Evolutionary conservation across 2,329 filamentous ascomycete species (phyloP), one percentile per base, ranked within the genome.

Genomic region (Neurospora sp.): DNA sequence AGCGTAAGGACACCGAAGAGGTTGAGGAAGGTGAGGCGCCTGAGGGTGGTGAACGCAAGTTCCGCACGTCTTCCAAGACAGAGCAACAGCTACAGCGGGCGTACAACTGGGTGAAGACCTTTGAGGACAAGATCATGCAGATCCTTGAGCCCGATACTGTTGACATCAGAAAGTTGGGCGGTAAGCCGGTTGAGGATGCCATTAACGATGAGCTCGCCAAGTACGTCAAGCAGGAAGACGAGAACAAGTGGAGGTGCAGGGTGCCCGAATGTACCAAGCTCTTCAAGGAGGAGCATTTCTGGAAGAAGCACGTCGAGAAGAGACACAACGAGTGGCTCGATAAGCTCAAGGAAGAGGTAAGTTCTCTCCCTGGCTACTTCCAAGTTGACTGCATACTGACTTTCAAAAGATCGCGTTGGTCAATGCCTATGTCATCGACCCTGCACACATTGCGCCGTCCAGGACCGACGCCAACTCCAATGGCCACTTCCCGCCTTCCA

Each of bases 91-190:
- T 98, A 15, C 92, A 96, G 77, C 91, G 94, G 70, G 96, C 96
- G 0, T 98, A 93, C 82, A 99, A 98, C 78, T 99, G 96, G 96
- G 96, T 99, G 71, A 96, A 92, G 83, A 98, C 96, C 0, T 99
- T 97, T 76, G 96, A 99, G 78, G 96, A 99, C 78, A 99, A 99
- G 82, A 86, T 99, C 68, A 84, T 93, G 78, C 94, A 97, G 79
- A 91, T 98, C 66, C 85, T 99, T 15, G 95, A 98, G 74, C 96
- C 96, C 0, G 92, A 96, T 69, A 89, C 90, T 67, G 91, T 92
- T 33, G 93, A 98, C 77, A 84, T 98, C 58, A 90, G 90, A 79
- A 98, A 97, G 81, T 87, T 98, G 36, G 96, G 96, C 67, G 96
- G 96, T 19, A 94, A 93, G 78, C 88, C 91, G 1, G 83, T 93